Percentiles rank a stretch among this genome's conserved stretches.
Evolutionary conservation across 148 eudicot genomes (phyloP).

Genomic region (Spergularia bocconei): DNA sequence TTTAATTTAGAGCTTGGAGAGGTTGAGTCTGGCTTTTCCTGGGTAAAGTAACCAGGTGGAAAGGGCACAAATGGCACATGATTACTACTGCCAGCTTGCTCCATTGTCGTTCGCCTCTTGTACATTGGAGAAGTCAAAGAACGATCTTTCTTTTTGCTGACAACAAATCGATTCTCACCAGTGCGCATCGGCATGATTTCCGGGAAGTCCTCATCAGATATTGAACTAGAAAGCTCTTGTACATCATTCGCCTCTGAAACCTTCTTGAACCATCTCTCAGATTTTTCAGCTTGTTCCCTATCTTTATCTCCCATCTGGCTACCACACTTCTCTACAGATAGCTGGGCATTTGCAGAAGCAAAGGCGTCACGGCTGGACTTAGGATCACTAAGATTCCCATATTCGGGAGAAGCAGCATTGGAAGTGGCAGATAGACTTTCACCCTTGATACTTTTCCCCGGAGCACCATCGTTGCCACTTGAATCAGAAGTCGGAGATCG

Average conservation of each 20-base stretch:
- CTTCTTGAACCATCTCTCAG: conserved; percentile 54
- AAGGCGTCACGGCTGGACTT: conserved; percentile 28
- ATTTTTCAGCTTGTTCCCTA: conserved; percentile 35
- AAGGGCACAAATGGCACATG: conserved; percentile 95
- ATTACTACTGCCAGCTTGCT: conserved; percentile 48
- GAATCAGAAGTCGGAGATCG: conserved; percentile 17
- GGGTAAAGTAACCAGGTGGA: conserved; percentile 85
- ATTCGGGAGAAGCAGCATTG: conserved; percentile 16
- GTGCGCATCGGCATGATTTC: conserved; percentile 79
- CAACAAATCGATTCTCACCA: conserved; percentile 74
- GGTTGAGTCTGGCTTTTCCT: conserved; percentile 30
- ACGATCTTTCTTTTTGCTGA: conserved; percentile 77
- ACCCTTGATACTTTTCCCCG: conserved; percentile 13
- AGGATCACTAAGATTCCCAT: conserved; percentile 14
- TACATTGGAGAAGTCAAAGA: conserved; percentile 68
- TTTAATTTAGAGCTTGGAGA: conserved; percentile 2
- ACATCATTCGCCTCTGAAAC: conserved; percentile 48
- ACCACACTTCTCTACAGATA: conserved; percentile 26
- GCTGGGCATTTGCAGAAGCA: conserved; percentile 38
- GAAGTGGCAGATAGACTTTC: conserved; percentile 1
- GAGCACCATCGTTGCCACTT: conserved; percentile 3
- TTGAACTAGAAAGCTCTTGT: conserved; percentile 33
- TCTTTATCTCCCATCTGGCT: conserved; percentile 25
- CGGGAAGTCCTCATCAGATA: conserved; percentile 57
- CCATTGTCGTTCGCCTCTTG: conserved; percentile 71